Percentiles rank a stretch among this genome's conserved stretches.
phyloP scores from a whole-genome alignment of 495 filamentous ascomycete genomes.

The Alectoria sarmentosa region DNA sequence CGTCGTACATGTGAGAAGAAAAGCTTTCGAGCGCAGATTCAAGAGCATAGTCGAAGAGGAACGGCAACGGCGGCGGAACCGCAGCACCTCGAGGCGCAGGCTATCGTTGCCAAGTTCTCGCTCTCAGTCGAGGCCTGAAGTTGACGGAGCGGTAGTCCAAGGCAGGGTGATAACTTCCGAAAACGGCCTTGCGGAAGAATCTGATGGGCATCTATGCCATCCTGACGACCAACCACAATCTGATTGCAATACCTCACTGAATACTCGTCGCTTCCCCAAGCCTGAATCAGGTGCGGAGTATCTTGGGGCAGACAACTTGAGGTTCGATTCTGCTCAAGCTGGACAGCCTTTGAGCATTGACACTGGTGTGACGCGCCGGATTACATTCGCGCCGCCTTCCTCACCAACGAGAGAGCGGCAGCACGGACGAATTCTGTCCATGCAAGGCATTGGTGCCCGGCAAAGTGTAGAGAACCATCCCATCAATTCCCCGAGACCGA shows the following conservation, averaged over 20 bases:
- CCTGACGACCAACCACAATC: background rate
- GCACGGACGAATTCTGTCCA: constrained; percentile 41
- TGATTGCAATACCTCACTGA: background rate
- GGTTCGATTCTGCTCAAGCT: constrained; percentile 1
- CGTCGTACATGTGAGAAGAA: constrained; percentile 51
- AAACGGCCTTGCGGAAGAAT: constrained; percentile 5
- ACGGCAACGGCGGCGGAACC: constrained; percentile 15
- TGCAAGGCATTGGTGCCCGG: constrained; percentile 48
- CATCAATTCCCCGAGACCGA: constrained; percentile 13
- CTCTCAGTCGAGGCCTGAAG: constrained; percentile 4
- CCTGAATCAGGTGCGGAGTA: background rate
- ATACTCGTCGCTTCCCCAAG: constrained; percentile 14
- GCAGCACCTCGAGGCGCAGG: constrained; percentile 7
- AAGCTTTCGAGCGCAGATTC: constrained; percentile 64
- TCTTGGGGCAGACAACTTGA: background rate
- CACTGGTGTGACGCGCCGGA: constrained; percentile 8
- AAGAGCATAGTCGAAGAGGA: constrained; percentile 48
- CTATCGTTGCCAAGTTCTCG: constrained; percentile 15
- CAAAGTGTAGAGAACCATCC: constrained; percentile 39
- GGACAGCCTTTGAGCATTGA: constrained; percentile 32
- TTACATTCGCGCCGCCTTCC: constrained; percentile 28
- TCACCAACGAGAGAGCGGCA: constrained; percentile 27
- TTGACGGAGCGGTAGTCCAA: constrained; percentile 18
- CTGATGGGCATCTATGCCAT: background rate
- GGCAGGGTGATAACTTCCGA: constrained; percentile 16